These are phyloP conservation scores for Curvularia lunata DNA, from an alignment of 2,329 filamentous ascomycete genomes.

Conservation along the genomic window DNA sequence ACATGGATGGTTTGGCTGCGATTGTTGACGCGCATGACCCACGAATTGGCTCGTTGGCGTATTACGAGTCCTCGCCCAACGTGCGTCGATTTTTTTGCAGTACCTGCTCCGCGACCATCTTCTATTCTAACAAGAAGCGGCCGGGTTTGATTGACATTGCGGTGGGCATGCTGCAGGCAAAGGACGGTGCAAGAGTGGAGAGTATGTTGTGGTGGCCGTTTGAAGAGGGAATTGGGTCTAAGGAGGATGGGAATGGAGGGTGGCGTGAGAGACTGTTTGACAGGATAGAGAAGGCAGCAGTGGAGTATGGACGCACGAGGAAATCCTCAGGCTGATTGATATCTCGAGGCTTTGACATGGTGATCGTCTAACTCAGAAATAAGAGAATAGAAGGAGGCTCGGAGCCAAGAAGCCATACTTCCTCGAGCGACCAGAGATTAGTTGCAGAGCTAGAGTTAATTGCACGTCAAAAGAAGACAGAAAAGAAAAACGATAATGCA, in stretches of 20 bases:
- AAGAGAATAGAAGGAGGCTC: not conserved
- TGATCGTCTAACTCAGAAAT: not conserved
- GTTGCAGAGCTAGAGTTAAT: not conserved
- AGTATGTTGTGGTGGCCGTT: slow-evolving; percentile 53
- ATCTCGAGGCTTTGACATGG: not conserved
- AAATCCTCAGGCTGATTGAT: slow-evolving; percentile 16
- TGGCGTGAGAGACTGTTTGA: slow-evolving; percentile 51
- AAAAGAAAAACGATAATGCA: not conserved
- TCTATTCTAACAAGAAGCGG: slow-evolving; percentile 53
- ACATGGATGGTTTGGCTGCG: slow-evolving; percentile 42
- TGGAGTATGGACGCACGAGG: slow-evolving; percentile 46
- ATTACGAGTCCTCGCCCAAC: slow-evolving; percentile 54
- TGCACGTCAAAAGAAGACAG: not conserved
- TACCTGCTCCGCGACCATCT: slow-evolving; percentile 56
- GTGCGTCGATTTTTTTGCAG: slow-evolving; percentile 60
- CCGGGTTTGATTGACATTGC: slow-evolving; percentile 54
- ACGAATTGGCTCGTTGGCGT: slow-evolving; percentile 53
- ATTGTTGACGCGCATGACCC: slow-evolving; percentile 48
- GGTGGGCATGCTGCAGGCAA: slow-evolving; percentile 54
- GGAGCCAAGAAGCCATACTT: not conserved
- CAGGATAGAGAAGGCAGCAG: slow-evolving; percentile 42
- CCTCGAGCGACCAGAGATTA: not conserved
- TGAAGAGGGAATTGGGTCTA: slow-evolving; percentile 32
- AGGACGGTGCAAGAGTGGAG: slow-evolving; percentile 57
- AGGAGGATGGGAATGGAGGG: slow-evolving; percentile 48